phyloP scores from a whole-genome alignment of 2,329 filamentous ascomycete species.

The Canariomyces notabilis region DNA sequence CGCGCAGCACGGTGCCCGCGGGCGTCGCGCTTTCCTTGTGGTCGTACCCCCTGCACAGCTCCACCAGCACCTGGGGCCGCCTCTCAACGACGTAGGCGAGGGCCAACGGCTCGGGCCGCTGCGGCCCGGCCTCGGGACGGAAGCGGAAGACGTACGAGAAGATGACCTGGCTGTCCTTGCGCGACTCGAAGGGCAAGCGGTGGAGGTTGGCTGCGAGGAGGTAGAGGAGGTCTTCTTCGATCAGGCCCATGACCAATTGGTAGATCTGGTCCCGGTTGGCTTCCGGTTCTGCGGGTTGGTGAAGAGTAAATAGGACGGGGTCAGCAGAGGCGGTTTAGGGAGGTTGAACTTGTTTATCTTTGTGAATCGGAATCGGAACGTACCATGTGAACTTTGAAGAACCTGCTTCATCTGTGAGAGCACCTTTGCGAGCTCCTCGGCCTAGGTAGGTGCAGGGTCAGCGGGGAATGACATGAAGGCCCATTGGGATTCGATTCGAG shows the following conservation, averaged over 20 bases:
- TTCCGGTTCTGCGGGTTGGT: conserved; percentile 62
- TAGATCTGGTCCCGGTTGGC: conserved; percentile 82
- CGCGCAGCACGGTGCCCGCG: conserved; percentile 82
- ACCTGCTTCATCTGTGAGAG: conserved; percentile 88
- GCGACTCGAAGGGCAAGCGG: conserved; percentile 86
- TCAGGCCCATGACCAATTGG: conserved; percentile 75
- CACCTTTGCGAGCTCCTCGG: conserved; percentile 81
- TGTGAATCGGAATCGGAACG: conserved; percentile 17
- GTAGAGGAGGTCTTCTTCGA: conserved; percentile 85
- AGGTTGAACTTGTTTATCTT: no score
- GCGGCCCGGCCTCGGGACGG: conserved; percentile 63
- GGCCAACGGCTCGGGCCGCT: conserved; percentile 72
- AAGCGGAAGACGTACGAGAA: conserved; percentile 94
- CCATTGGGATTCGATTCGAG: no score
- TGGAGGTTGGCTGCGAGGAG: conserved; percentile 77
- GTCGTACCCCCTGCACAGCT: conserved; percentile 84
- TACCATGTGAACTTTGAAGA: conserved; percentile 89
- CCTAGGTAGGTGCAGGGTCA: conserved; percentile 43
- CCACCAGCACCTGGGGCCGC: conserved; percentile 79
- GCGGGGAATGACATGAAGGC: conserved; percentile 2
- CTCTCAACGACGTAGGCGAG: conserved; percentile 84
- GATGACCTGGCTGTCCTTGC: conserved; percentile 92
- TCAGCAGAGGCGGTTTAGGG: no score
- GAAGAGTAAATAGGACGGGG: no score
- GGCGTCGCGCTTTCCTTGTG: conserved; percentile 87